Conservation (phyloP, 2,329 filamentous ascomycete species). For the Akanthomyces muscarius region DNA sequence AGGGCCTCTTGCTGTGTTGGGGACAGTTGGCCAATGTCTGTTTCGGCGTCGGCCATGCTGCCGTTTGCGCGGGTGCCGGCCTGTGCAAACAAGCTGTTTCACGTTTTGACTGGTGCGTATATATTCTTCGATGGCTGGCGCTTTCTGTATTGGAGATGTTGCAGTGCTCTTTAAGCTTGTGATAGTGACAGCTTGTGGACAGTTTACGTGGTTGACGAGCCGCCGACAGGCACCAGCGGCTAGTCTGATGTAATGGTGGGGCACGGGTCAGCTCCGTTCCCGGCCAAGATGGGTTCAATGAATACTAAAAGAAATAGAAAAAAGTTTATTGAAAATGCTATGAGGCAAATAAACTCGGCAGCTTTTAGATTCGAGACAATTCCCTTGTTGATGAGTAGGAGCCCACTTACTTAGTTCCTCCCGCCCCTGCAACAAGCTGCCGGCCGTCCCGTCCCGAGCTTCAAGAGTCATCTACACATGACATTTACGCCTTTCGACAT, state of each 20-base stretch:
- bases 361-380: no score
- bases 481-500: background rate
- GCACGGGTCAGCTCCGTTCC: background rate
- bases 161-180: background rate
- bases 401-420: no score
- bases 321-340: no score
- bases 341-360: no score
- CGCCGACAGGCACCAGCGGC: background rate
- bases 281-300: background rate
- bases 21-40: conserved; percentile 66
- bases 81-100: background rate
- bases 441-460: background rate
- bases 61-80: background rate
- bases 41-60: conserved; percentile 32
- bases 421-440: background rate
- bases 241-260: conserved; percentile 13
- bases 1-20: conserved; percentile 76
- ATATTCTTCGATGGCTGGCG: no score
- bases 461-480: background rate
- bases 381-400: no score
- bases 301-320: no score
- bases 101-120: background rate
- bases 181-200: background rate
- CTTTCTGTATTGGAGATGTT: background rate
- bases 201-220: background rate